phyloP scores from a whole-genome alignment of 1,284 basidiomycete species.

The Trichosporon coremiiforme region DNA sequence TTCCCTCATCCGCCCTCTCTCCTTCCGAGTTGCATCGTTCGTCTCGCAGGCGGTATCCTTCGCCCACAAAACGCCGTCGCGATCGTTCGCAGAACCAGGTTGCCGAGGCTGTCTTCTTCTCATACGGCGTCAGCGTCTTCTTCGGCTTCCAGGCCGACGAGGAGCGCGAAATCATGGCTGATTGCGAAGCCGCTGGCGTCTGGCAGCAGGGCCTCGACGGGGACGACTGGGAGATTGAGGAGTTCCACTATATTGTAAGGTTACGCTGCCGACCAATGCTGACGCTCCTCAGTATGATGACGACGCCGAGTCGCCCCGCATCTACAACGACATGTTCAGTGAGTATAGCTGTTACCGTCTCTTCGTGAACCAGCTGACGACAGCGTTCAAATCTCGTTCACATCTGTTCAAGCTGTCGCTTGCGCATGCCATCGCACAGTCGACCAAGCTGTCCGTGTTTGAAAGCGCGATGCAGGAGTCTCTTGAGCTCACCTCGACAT shows the following conservation, averaged over 20 bases:
- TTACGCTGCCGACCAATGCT: neutral
- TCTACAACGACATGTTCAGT: slow-evolving; percentile 66
- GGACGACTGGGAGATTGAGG: slow-evolving; percentile 83
- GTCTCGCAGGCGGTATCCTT: slow-evolving; percentile 19
- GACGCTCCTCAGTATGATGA: slow-evolving; percentile 70
- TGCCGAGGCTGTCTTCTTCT: slow-evolving; percentile 85
- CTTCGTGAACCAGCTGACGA: slow-evolving; percentile 56
- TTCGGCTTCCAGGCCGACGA: slow-evolving; percentile 77
- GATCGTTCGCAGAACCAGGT: slow-evolving; percentile 49
- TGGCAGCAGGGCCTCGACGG: slow-evolving; percentile 63
- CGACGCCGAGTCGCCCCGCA: slow-evolving; percentile 77
- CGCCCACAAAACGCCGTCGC: slow-evolving; percentile 27
- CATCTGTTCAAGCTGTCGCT: slow-evolving; percentile 75
- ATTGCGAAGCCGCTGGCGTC: slow-evolving; percentile 72
- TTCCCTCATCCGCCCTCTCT: slow-evolving; percentile 39
- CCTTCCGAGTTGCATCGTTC: slow-evolving; percentile 35
- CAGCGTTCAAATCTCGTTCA: slow-evolving; percentile 84
- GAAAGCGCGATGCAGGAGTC: slow-evolving; percentile 79
- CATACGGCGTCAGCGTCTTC: slow-evolving; percentile 77
- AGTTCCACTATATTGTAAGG: slow-evolving; percentile 79
- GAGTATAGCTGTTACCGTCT: slow-evolving; percentile 25
- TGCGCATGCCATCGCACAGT: slow-evolving; percentile 91
- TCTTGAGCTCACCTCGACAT: slow-evolving; percentile 75
- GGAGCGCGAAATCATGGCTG: slow-evolving; percentile 77
- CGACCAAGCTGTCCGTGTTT: slow-evolving; percentile 85